Base-by-base conservation (phyloP, 208 protist genomes). In the Polymyxa betae region DNA sequence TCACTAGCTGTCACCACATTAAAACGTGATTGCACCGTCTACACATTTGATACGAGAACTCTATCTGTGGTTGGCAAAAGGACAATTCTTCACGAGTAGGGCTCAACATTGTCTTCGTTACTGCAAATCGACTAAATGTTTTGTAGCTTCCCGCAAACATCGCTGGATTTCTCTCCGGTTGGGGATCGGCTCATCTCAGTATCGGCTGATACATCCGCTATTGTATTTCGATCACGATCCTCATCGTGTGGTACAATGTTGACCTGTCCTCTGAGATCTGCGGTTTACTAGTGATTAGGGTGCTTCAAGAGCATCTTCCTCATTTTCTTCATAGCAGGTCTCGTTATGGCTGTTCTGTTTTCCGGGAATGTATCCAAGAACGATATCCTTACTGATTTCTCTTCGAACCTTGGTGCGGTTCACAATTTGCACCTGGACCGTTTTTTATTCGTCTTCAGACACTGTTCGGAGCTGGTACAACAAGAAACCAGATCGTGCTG, bases 1-100 rank as follows among this genome's bases (percentile, higher is more conserved):
- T n/a, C 35, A 16, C 12, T 82, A 82, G 72, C 72, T 12, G 72
- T 82, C 72, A n/a, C 72, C n/a, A 82, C 72, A 35, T 5, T 82
- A 43, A 82, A 82, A n/a, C 5, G 35, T 35, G 35, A 82, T 43
- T 82, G 35, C 35, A 82, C 72, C 35, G n/a, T 43, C 5, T 82
- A 82, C 40, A 45, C 72, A 35, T 35, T 82, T 43, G n/a, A 35
- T 35, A 82, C 72, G n/a, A 82, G 72, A 20, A 82, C 72, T 20
- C 16, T 82, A 43, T 82, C 72, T 40, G 12, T 82, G 12, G n/a
- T 82, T 35, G 72, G 72, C 5, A 35, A 43, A 35, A 5, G 35
- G 16, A 5, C 16, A 43, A 12, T 82, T 5, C n/a, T n/a, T 40
- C 72, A 82, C 35, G 72, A 82, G 72, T 82, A 82, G 35, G 72